Percentiles rank a stretch among this genome's conserved stretches.
Conservation (phyloP, 768 basidiomycete species). For the Porphyrellus cyaneotinctus region DNA sequence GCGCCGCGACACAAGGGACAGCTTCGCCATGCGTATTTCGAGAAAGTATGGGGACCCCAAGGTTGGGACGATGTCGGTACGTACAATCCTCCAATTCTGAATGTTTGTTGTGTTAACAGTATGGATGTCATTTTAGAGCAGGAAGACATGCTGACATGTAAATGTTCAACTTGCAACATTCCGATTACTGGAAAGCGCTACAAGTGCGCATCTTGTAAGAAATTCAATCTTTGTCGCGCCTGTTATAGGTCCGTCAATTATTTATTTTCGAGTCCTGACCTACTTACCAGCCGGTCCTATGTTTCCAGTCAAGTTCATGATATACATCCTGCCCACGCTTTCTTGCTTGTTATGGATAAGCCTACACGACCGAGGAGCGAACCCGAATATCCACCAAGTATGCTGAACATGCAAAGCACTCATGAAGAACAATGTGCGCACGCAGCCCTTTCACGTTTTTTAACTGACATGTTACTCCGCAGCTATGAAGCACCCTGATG, state of each 20-base stretch:
- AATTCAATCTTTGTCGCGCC: conserved; percentile 76
- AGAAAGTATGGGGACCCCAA: conserved; percentile 77
- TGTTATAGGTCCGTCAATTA: conserved; percentile 64
- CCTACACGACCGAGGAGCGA: conserved; percentile 39
- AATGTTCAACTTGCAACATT: conserved; percentile 80
- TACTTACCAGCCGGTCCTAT: neutral
- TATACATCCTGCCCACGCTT: conserved; percentile 85
- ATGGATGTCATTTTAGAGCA: conserved; percentile 50
- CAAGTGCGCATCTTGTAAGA: conserved; percentile 79
- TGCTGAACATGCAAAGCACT: conserved; percentile 33
- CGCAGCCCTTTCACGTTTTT: neutral
- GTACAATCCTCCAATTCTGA: conserved; percentile 25
- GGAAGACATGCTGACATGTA: conserved; percentile 56
- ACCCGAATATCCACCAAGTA: conserved; percentile 31
- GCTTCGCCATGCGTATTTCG: conserved; percentile 78
- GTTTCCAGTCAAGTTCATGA: conserved; percentile 76
- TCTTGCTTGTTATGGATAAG: conserved; percentile 74
- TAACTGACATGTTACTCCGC: conserved; percentile 2
- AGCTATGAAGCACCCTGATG: conserved; percentile 78
- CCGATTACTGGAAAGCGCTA: conserved; percentile 61
- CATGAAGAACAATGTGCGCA: conserved; percentile 61
- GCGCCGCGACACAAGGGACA: conserved; percentile 72
- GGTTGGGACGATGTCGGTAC: conserved; percentile 90
- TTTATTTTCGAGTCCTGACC: neutral
- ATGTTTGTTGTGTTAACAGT: neutral